A percentile compares a stretch with the other conserved stretches of the same genome.
Conservation (phyloP, 176 grass and related monocot genomes). For the Avena sativa region DNA sequence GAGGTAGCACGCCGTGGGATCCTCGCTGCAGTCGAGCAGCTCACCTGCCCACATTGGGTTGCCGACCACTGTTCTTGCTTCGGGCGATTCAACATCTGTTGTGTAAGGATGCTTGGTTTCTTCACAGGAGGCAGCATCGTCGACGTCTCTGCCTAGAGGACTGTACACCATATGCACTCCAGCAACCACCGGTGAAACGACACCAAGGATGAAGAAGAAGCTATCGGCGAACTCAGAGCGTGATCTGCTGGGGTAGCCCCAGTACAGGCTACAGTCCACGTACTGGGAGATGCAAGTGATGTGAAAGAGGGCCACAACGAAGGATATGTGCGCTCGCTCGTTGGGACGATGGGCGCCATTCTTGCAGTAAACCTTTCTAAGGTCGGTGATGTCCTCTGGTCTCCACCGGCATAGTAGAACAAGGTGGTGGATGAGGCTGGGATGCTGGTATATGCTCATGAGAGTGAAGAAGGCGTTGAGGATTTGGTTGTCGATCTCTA, state of each 20-base stretch:
- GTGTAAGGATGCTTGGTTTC: constrained; percentile 30
- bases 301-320: constrained; percentile 77
- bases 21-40: constrained; percentile 66
- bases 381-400: constrained; percentile 43
- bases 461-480: constrained; percentile 92
- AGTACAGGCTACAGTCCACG: constrained; percentile 63
- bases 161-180: constrained; percentile 63
- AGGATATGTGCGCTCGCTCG: constrained; percentile 67
- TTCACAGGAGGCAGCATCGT: constrained; percentile 47
- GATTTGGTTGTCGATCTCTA: constrained; percentile 92
- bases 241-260: constrained; percentile 59
- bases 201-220: constrained; percentile 68
- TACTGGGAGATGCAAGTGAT: constrained; percentile 79
- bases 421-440: constrained; percentile 65
- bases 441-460: constrained; percentile 91
- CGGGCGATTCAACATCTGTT: constrained; percentile 9
- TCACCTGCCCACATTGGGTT: constrained; percentile 65
- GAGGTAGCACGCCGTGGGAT: constrained; percentile 63
- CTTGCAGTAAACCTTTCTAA: constrained; percentile 87
- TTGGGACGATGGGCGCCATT: constrained; percentile 48
- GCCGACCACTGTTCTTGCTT: constrained; percentile 52
- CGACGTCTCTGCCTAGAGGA: constrained; percentile 68
- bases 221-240: constrained; percentile 66
- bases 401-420: constrained; percentile 63
- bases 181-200: constrained; percentile 55